Base-by-base conservation (phyloP, 2,329 filamentous ascomycete genomes). In the Apiospora saccharicola region DNA sequence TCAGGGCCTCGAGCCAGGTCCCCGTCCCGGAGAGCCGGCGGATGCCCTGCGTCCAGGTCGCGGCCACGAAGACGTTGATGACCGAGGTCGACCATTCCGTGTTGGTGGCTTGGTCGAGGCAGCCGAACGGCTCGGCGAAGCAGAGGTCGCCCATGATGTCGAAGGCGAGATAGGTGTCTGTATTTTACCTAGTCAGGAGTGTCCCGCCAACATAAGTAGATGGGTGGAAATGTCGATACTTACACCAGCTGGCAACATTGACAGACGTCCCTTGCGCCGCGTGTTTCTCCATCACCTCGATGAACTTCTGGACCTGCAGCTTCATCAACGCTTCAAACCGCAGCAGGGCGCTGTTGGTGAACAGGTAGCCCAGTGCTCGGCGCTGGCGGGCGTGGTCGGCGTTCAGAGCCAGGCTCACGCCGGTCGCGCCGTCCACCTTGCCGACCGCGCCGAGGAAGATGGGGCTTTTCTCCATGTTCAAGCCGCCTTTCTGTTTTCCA, bases 401-500 rank as follows among this genome's bases (percentile, higher is more conserved):
- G 49, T 74, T 72, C 22, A 72, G 34, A 57, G 75, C 75, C 19
- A 76, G 64, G 64, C 74, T 76, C 10, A 75, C 72, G 22, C 75
- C 74, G 16, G 72, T 75, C 47, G 74, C 72, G 8, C 75, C 75
- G 16, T 73, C 67, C 3, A 73, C 68, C 24, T 71, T 72, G 47
- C 72, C 74, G 7, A 77, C 75, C n/a, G 72, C 76, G 41, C 78
- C 77, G 0, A 78, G 73, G 68, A 75, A 76, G 37, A 78, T 74
- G 0, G 78, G 77, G 30, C 75, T 75, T 67, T 80, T 80, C 70
- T 79, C 77, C 76, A 80, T 78, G 70, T 78, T 74, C 41, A 71
- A 67, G 16, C 73, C 74, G 1, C 72, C 71, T 43, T 72, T 75
- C 73, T 77, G 68, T 51, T 43, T 43, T n/a, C 3, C 0, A 41